phyloP scores from a whole-genome alignment of 1,139 yeast genomes.

The Martiniozyma asiatica region DNA sequence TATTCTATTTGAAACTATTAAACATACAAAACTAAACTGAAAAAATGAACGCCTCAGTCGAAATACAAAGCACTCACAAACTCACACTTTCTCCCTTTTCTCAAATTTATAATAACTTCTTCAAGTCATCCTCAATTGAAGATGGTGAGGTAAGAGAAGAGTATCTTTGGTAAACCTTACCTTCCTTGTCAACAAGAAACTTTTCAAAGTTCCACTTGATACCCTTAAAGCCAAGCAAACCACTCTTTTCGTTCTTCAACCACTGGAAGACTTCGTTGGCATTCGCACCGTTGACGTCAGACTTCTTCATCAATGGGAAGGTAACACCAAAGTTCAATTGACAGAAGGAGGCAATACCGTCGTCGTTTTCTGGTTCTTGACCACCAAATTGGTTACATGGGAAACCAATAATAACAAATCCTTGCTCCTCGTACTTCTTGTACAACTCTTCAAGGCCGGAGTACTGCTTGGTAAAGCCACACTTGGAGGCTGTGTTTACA shows the following conservation, averaged over 20 bases:
- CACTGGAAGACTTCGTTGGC: constrained; percentile 73
- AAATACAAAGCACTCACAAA: too few relatives aligned
- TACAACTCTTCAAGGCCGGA: constrained; percentile 72
- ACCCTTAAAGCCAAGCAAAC: constrained; percentile 65
- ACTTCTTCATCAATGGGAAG: constrained; percentile 78
- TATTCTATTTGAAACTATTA: too few relatives aligned
- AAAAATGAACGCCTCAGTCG: too few relatives aligned
- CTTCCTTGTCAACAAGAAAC: constrained; percentile 62
- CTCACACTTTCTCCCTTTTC: too few relatives aligned
- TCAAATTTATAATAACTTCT: too few relatives aligned
- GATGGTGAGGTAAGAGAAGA: constrained; percentile 60
- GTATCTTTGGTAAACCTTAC: constrained; percentile 62
- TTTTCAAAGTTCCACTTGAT: constrained; percentile 95
- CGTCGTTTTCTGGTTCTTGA: constrained; percentile 74
- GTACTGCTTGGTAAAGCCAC: constrained; percentile 83
- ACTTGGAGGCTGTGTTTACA: constrained; percentile 88
- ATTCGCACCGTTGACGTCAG: constrained; percentile 78
- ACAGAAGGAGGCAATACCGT: constrained; percentile 55
- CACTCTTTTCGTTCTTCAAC: constrained; percentile 56
- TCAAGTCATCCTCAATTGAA: constrained; percentile 18
- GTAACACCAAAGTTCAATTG: constrained; percentile 64
- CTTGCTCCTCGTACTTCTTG: constrained; percentile 64
- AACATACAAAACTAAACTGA: too few relatives aligned
- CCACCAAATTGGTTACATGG: constrained; percentile 87
- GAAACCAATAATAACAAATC: constrained; percentile 76